Base-by-base conservation (phyloP, 139 green algal genomes). In the Diplosphaera chodatii region DNA sequence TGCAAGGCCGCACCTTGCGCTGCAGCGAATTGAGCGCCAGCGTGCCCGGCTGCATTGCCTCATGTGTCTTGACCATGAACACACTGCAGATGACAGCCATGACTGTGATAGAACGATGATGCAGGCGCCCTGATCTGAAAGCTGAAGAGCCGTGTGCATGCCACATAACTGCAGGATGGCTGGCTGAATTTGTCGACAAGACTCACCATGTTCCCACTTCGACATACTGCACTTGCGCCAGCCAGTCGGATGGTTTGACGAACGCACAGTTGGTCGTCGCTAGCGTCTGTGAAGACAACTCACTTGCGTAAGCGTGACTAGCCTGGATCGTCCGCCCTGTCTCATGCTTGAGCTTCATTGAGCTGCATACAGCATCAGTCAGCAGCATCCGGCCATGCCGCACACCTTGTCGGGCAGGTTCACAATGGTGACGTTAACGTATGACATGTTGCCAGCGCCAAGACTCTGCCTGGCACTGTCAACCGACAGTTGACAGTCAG, bases 11-110 rank as follows among this genome's bases (percentile, higher is more conserved):
- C 20, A 89, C 85, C 82, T 84, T 85, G 0, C 94, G 76, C 67
- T 98, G 94, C 29, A 96, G 66, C 13, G 82, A 82, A 64, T 97
- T 98, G 23, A 98, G 77, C 0, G 77, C 94, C 5, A 98, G 48
- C 3, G 27, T 48, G 1, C 88, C 91, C 16, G 73, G 56, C 1
- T 82, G 32, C 0, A 97, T 75, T 0, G 40, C 37, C 0, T 75
- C 66, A 41, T 97, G 82, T 0, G 70, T 32, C 10, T 41, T 32
- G 5, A 90, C 71, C 23, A 69, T 76, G 75, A 93, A 91, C 0
- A 97, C 82, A n/a, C 87, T 97, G 79, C 84, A 89, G 4, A 79
- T 75, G n/a, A n/a, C n/a, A n/a, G n/a, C n/a, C n/a, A n/a, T n/a
- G n/a, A n/a, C n/a, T n/a, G n/a, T n/a, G n/a, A n/a, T n/a, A n/a